Conservation (phyloP, 345 rosid species). For the Crucihimalaya himalaica region DNA sequence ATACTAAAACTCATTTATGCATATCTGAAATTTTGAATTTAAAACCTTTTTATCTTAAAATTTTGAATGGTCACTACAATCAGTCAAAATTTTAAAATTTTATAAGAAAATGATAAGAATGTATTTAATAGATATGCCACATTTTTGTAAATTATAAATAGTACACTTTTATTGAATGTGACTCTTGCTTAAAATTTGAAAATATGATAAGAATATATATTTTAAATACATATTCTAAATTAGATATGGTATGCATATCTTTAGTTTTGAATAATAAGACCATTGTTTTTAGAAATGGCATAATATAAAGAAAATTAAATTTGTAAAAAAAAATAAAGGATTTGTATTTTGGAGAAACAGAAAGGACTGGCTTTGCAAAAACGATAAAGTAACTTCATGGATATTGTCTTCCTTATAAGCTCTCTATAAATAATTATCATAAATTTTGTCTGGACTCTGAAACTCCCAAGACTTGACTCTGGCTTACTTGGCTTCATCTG, state of each 20-base stretch:
- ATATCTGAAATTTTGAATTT: background rate
- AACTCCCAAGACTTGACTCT: conserved; percentile 15
- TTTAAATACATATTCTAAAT: too few relatives aligned
- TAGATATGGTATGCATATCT: background rate
- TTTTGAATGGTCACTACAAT: background rate
- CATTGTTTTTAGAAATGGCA: background rate
- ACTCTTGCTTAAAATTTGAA: too few relatives aligned
- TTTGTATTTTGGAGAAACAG: background rate
- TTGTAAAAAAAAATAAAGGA: background rate
- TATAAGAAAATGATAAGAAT: background rate
- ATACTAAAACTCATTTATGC: background rate
- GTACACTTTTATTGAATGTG: background rate
- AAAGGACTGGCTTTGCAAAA: conserved; percentile 3
- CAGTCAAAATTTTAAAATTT: background rate
- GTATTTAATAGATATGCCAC: background rate
- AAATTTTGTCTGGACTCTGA: background rate
- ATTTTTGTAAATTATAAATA: background rate
- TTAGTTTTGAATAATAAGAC: background rate
- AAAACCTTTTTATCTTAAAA: background rate
- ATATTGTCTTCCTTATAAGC: background rate
- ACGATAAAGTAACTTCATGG: background rate
- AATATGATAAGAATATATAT: too few relatives aligned
- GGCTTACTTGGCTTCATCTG: conserved; percentile 24
- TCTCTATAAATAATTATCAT: background rate
- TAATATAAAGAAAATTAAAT: background rate